Conservation (phyloP, 2,329 filamentous ascomycete genomes). For the Teratosphaeriaceae sp. region DNA sequence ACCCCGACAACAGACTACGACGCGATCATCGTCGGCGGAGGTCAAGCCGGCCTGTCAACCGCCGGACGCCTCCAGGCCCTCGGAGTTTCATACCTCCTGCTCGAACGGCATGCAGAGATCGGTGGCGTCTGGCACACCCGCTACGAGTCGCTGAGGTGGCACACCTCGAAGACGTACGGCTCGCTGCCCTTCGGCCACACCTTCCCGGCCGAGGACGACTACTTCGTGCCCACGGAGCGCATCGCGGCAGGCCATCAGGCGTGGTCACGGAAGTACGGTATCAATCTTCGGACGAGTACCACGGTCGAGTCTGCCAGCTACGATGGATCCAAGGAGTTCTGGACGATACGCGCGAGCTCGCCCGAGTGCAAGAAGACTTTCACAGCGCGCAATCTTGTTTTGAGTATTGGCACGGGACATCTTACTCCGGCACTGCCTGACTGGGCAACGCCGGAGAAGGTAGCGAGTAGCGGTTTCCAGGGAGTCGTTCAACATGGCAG, state of each 20-base stretch:
- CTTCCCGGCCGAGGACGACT: slow-evolving; percentile 21
- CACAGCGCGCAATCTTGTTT: slow-evolving; percentile 25
- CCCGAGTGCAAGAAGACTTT: slow-evolving; percentile 6
- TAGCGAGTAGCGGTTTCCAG: slow-evolving; percentile 23
- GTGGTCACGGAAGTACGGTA: slow-evolving; percentile 31
- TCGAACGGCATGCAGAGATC: slow-evolving; percentile 37
- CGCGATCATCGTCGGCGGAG: slow-evolving; percentile 33
- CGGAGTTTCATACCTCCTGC: slow-evolving; percentile 36
- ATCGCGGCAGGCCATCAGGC: slow-evolving; percentile 34
- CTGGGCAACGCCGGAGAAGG: slow-evolving; percentile 15
- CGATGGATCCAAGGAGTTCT: slow-evolving; percentile 31
- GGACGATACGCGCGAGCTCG: slow-evolving; percentile 25
- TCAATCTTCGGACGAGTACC: slow-evolving; percentile 36
- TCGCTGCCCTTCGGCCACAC: slow-evolving; percentile 32
- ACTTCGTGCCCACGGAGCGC: slow-evolving; percentile 24
- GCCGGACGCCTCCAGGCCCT: slow-evolving; percentile 40
- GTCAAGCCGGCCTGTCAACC: slow-evolving; percentile 39
- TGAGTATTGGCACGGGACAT: slow-evolving; percentile 28
- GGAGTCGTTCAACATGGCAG: slow-evolving; percentile 33
- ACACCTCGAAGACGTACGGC: slow-evolving; percentile 35
- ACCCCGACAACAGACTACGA: slow-evolving; percentile 17
- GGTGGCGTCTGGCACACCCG: slow-evolving; percentile 43
- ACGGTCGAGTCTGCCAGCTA: slow-evolving; percentile 32
- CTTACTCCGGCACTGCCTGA: slow-evolving; percentile 18
- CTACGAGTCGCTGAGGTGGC: slow-evolving; percentile 39